Evolutionary conservation across 805 yeast genomes (phyloP).

Genomic region (Peterozyma toletana): DNA sequence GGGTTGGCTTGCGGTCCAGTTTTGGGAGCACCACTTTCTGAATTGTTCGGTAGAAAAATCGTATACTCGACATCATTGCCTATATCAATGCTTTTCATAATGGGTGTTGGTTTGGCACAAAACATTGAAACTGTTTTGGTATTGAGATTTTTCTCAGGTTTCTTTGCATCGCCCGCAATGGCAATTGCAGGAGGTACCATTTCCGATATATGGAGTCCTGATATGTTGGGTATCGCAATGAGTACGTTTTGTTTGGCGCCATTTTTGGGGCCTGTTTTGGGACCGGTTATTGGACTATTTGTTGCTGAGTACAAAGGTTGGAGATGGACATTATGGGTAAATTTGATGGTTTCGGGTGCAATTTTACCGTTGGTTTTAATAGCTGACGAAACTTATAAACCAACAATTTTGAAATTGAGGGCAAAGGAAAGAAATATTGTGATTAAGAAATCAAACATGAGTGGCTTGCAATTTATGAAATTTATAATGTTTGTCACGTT

Average conservation of each 20-base stretch:
- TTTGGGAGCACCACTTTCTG: constrained; percentile 66
- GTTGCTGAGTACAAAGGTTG: constrained; percentile 57
- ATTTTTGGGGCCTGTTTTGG: constrained; percentile 72
- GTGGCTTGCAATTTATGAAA: constrained; percentile 30
- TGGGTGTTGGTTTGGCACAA: constrained; percentile 64
- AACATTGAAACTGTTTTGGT: constrained; percentile 59
- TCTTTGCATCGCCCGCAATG: constrained; percentile 74
- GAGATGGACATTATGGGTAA: constrained; percentile 71
- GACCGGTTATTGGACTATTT: constrained; percentile 71
- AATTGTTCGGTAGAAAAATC: constrained; percentile 59
- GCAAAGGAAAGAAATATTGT: constrained; percentile 54
- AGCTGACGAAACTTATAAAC: constrained; percentile 69
- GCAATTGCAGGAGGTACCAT: constrained; percentile 84
- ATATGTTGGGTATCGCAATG: constrained; percentile 66
- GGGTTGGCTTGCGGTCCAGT: constrained; percentile 73
- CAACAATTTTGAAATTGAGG: constrained; percentile 52
- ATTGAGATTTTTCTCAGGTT: constrained; percentile 67
- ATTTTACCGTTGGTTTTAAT: constrained; percentile 35
- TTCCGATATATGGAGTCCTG: constrained; percentile 66
- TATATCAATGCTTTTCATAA: constrained; percentile 59
- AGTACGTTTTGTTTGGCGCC: constrained; percentile 74
- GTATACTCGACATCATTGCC: constrained; percentile 57
- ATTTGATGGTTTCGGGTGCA: constrained; percentile 59
- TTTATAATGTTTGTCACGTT: constrained; percentile 42
- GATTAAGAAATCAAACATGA: constrained; percentile 28